Percentiles rank a stretch among this genome's conserved stretches.
These are phyloP conservation scores for Puya raimondii DNA, from an alignment of 176 grass and related monocot genomes.

Conservation along the genomic window DNA sequence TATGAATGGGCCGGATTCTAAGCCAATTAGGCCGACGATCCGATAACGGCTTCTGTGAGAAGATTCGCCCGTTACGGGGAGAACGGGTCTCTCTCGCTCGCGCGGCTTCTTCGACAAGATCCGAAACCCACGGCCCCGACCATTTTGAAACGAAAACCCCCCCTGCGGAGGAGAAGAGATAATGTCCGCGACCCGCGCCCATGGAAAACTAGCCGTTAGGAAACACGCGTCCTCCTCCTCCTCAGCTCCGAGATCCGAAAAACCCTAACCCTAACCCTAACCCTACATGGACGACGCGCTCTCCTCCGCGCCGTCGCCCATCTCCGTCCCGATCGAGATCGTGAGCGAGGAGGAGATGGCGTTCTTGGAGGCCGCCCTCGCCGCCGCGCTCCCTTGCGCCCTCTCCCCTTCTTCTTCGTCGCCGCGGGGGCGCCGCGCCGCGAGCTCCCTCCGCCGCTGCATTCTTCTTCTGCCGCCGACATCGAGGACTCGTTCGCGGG, in stretches of 20 bases:
- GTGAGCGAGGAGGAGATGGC: slow-evolving; percentile 97
- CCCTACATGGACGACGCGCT: background rate
- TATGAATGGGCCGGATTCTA: no score
- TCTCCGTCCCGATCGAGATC: slow-evolving; percentile 31
- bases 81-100: no score
- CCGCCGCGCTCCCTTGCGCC: slow-evolving; percentile 31
- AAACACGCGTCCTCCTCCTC: background rate
- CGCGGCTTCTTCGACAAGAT: no score
- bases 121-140: no score
- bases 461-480: slow-evolving; percentile 13
- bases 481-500: slow-evolving; percentile 46
- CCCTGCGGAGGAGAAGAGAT: no score
- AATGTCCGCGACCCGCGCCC: no score
- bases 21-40: no score
- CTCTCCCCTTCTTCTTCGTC: background rate
- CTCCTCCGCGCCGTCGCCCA: background rate
- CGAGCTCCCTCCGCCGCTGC: slow-evolving; percentile 17
- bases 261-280: background rate
- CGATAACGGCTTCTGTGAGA: no score
- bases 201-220: no score
- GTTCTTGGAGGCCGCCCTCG: slow-evolving; percentile 59
- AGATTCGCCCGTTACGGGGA: no score
- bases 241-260: background rate
- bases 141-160: no score
- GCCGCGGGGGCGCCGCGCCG: background rate